Percentiles rank a stretch among this genome's conserved stretches.
These are phyloP conservation scores for Suillus spraguei DNA, from an alignment of 768 basidiomycete species.

Conservation along the genomic window DNA sequence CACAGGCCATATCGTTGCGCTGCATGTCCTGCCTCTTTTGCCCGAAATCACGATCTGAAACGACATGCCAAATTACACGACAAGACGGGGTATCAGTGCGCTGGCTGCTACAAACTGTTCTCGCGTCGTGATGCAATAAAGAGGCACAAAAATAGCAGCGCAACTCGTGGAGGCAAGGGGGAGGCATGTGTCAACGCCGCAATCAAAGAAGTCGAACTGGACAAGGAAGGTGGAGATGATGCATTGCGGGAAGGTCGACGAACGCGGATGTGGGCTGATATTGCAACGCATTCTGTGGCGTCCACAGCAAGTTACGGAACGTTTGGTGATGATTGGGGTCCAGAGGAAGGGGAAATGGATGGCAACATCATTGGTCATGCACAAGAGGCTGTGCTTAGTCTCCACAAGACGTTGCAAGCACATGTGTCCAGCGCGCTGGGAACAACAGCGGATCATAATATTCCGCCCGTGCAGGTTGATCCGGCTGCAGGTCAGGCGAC, in stretches of 20 bases:
- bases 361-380: constrained; percentile 47
- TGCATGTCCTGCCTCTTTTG: constrained; percentile 73
- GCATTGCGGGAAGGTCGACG: constrained; percentile 57
- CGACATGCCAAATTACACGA: constrained; percentile 76
- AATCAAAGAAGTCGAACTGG: constrained; percentile 60
- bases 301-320: constrained; percentile 13
- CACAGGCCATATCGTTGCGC: constrained; percentile 69
- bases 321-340: constrained; percentile 26
- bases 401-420: constrained; percentile 58
- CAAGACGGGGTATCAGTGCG: constrained; percentile 72
- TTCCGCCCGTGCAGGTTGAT: constrained; percentile 38
- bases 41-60: constrained; percentile 79
- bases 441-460: constrained; percentile 27
- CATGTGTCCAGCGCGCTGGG: constrained; percentile 62
- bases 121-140: constrained; percentile 80
- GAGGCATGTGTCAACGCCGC: constrained; percentile 58
- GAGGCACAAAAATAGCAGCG: constrained; percentile 68
- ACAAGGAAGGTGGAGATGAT: constrained; percentile 39
- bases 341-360: constrained; percentile 68
- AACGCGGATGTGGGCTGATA: constrained; percentile 65
- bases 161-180: constrained; percentile 50
- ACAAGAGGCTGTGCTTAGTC: constrained; percentile 52
- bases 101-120: constrained; percentile 73
- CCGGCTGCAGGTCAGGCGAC: constrained; percentile 64
- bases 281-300: constrained; percentile 41